These are phyloP conservation scores for Coemansia sp. DNA, from an alignment of 192 early-diverging fungal species.

Conservation along the genomic window DNA sequence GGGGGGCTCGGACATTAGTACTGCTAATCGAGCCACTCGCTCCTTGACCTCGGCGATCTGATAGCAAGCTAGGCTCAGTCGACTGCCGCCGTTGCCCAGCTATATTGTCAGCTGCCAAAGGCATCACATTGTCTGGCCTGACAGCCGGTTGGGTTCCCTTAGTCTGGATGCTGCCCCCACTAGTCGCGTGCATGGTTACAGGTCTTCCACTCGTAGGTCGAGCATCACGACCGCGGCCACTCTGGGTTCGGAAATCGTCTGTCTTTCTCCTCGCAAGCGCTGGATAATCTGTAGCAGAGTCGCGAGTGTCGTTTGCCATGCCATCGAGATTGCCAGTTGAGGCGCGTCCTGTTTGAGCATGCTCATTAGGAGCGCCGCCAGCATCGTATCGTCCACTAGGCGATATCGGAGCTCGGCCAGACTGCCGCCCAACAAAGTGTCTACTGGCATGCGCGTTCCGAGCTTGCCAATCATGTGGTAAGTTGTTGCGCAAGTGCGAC, in stretches of 20 bases:
- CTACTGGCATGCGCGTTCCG: constrained; percentile 9
- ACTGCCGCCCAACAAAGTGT: constrained; percentile 18
- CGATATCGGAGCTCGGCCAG: constrained; percentile 12
- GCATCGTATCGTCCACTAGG: neutral
- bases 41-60: constrained; percentile 12
- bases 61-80: neutral
- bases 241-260: neutral
- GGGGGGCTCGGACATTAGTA: constrained; percentile 1
- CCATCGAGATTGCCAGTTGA: neutral
- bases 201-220: neutral
- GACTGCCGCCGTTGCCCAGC: constrained; percentile 6
- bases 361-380: neutral
- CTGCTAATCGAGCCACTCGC: constrained; percentile 18
- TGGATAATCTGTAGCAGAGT: neutral
- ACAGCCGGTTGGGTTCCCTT: neutral
- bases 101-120: neutral
- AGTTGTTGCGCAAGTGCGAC: constrained; percentile 53
- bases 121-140: neutral
- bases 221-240: neutral
- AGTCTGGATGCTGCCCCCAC: neutral
- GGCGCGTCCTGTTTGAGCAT: neutral
- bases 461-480: constrained; percentile 12
- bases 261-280: constrained; percentile 1
- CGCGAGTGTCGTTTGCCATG: neutral
- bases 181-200: neutral